phyloP scores from a whole-genome alignment of 1,139 yeast species.

The Lodderomyces elongisporus region DNA sequence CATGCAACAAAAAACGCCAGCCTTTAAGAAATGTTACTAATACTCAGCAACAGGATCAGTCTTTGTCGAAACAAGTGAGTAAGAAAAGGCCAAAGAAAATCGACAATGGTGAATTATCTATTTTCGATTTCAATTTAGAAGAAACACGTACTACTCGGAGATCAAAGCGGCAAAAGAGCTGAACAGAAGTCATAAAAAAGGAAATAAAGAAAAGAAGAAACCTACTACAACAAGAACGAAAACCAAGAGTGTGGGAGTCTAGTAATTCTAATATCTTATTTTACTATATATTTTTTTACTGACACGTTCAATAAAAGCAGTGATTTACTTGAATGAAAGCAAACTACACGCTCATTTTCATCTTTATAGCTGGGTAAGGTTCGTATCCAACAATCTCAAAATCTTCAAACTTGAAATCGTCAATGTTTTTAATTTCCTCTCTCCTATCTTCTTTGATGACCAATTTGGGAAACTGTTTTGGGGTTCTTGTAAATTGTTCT shows the following conservation, averaged over 20 bases:
- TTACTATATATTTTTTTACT: neutral
- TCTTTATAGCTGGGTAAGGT: slow-evolving; percentile 79
- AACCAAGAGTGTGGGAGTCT: too few species aligned
- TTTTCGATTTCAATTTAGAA: slow-evolving; percentile 27
- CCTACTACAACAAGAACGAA: slow-evolving; percentile 1
- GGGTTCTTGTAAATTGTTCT: slow-evolving; percentile 69
- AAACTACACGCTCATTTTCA: slow-evolving; percentile 66
- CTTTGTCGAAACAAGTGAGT: neutral
- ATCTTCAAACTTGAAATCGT: slow-evolving; percentile 85
- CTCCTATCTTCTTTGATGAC: slow-evolving; percentile 53
- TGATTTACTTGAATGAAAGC: neutral
- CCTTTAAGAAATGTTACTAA: slow-evolving; percentile 10
- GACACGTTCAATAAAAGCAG: too few species aligned
- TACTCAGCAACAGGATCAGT: neutral
- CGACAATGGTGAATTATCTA: slow-evolving; percentile 15
- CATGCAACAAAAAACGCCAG: slow-evolving; percentile 3
- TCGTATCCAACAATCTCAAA: slow-evolving; percentile 73
- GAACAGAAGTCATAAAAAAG: neutral
- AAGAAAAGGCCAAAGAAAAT: neutral
- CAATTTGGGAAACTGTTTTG: slow-evolving; percentile 76
- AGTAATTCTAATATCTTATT: too few species aligned
- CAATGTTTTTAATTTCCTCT: slow-evolving; percentile 56
- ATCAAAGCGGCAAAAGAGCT: neutral
- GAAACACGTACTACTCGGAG: neutral
- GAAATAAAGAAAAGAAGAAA: slow-evolving; percentile 1